Evolutionary conservation across 106 monocot species (phyloP).

Genomic region (Dendrobium catenatum): DNA sequence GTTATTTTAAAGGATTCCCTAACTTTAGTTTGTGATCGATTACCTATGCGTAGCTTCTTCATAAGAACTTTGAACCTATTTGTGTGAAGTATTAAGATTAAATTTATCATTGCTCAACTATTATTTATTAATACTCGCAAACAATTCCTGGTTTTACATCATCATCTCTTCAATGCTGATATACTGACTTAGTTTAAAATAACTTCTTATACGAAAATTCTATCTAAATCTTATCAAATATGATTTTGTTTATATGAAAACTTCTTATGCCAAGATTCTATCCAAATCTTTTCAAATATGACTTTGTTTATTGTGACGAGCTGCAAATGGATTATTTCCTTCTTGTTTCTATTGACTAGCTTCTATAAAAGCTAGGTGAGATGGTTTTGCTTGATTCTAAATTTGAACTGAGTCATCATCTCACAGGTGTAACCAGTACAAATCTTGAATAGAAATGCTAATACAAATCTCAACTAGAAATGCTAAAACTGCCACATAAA

Average conservation of each 20-base stretch:
- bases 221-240: neutral
- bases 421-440: neutral
- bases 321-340: neutral
- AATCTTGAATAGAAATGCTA: too few species aligned
- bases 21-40: too few species aligned
- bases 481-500: neutral
- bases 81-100: too few species aligned
- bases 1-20: too few species aligned
- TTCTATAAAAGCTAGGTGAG: neutral
- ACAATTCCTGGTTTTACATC: too few species aligned
- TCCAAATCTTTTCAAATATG: neutral
- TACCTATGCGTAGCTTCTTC: too few species aligned
- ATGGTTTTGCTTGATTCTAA: neutral
- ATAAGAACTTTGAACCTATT: too few species aligned
- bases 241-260: neutral
- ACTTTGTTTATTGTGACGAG: neutral
- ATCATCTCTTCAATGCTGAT: neutral
- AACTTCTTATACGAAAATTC: neutral
- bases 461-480: neutral
- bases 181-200: neutral
- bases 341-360: neutral
- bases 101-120: too few species aligned
- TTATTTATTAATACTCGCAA: too few species aligned
- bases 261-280: neutral
- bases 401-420: neutral